Evolutionary conservation across 164 flowering plant species (phyloP), one percentile per base, ranked within the genome.

Genomic region (Protea cynaroides): DNA sequence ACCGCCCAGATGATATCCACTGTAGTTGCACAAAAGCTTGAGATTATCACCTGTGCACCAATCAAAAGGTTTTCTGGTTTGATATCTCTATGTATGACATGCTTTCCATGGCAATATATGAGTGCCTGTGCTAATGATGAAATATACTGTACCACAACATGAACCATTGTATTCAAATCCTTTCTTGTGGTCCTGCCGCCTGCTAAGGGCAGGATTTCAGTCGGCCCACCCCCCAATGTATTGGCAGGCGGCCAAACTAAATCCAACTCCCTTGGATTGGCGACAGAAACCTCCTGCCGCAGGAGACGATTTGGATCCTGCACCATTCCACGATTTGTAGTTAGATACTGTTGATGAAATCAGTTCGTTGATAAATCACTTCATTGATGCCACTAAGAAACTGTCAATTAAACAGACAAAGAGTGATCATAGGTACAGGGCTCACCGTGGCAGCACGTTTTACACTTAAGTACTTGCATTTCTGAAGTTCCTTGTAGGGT

Each of bases 361-460:
- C 2, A 9, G 14, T 46, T 13, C 0, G 50, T 10, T 46, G 15
- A 46, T 46, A 10, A n/a, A n/a, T 46, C 3, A 14, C 14, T 46
- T 14, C 50, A 9, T 34, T 13, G 9, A 37, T 37, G 9, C 9
- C 9, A 37, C 40, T 9, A 9, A 37, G 40, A 37, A n/a, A 24
- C 15, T 47, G 4, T 9, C 25, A 15, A 11, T 46, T 21, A 5
- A 17, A 62, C 9, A 9, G 40, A n/a, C 22, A 46, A 46, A 40
- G 38, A 22, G 18, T 50, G 25, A 14, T 38, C 8, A 10, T 17
- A 37, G 4, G 9, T 37, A 37, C 7, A 4, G 4, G 9, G 85
- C 94, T 86, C 67, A 94, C 97, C 40, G 98, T 94, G 15, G 98
- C 96, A 59, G 98, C 85, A 68, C 97, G 85, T 58, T 86, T 88